Base-by-base conservation (phyloP, 192 early-diverging fungal genomes). In the Linnemannia exigua region DNA sequence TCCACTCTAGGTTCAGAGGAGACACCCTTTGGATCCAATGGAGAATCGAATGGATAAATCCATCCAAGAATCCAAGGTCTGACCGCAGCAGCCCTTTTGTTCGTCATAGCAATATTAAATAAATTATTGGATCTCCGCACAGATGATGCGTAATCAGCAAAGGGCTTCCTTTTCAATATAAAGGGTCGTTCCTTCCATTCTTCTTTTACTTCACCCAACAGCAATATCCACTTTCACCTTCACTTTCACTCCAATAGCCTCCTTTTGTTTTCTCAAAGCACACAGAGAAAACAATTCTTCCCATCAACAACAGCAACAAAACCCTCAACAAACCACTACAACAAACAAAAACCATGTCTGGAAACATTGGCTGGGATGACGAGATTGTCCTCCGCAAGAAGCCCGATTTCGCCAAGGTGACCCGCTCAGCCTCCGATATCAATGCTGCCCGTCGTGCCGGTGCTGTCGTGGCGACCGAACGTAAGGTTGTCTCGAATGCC, bases 311-410 rank as follows among this genome's bases (percentile, higher is more conserved):
- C 2, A 19, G 14, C 37, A 25, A 35, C 58, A 63, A 63, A n/a
- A n/a, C n/a, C n/a, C 41, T 4, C 28, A 63, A 52, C 38, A 51
- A 41, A 31, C 12, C 74, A 38, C n/a, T n/a, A 36, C 35, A 25
- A 63, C 31, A 31, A 38, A 74, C 72, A 66, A 51, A 19, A 54
- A 37, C 9, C 51, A 76, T 61, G 35, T 67, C 63, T 50, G 76
- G 76, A 70, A 77, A 77, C 67, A 22, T 77, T 76, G 93, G 90
- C 70, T 96, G 95, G 95, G 95, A 96, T 80, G 78, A 87, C 74
- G 85, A 89, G 72, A 95, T 94, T 78, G 91, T 96, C 66, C 91
- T 96, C 81, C 94, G 95, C 79, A 96, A 96, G 92, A 88, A 93
- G 50, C 80, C 89, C 48, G 88, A 87, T 46, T 79, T 87, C 71